Percentiles rank a stretch among this genome's conserved stretches.
Conservation (phyloP, 345 rosid species). For the Melaleuca quinquenervia region DNA sequence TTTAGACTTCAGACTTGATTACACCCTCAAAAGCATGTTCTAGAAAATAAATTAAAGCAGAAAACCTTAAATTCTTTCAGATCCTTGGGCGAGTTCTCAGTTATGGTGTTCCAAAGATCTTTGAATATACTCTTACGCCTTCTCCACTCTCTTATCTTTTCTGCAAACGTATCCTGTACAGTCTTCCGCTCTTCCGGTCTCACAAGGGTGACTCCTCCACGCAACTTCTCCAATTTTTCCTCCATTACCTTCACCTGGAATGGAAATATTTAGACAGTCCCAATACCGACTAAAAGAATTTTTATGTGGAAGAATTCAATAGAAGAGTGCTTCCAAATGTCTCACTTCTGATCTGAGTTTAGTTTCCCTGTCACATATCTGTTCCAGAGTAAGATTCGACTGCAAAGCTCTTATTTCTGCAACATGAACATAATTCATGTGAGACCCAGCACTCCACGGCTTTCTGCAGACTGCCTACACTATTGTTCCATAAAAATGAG, state of each 20-base stretch:
- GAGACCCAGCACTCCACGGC: not conserved
- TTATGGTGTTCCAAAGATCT: constrained; percentile 84
- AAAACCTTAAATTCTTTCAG: constrained; percentile 77
- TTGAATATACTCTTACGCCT: constrained; percentile 90
- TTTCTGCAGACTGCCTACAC: not conserved
- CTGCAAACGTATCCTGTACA: constrained; percentile 44
- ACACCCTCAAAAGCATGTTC: not conserved
- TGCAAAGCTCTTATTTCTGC: constrained; percentile 64
- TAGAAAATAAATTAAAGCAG: not conserved
- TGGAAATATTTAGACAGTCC: not conserved
- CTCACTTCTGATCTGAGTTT: constrained; percentile 57
- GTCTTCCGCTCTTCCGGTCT: constrained; percentile 73
- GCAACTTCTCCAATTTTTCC: constrained; percentile 54
- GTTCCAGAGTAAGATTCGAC: constrained; percentile 68
- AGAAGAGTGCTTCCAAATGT: not conserved
- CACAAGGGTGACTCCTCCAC: constrained; percentile 64
- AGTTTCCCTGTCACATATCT: constrained; percentile 53
- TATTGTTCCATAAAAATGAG: not conserved
- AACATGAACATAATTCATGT: constrained; percentile 5
- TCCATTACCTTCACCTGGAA: constrained; percentile 69
- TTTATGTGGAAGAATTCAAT: too few relatives aligned
- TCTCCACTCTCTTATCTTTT: constrained; percentile 70
- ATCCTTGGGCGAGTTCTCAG: constrained; percentile 78
- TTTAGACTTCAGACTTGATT: not conserved
- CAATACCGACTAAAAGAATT: not conserved